A percentile compares a stretch with the other conserved stretches of the same genome.
Conservation (phyloP, 768 basidiomycete genomes). For the Psilocybe azurescens region DNA sequence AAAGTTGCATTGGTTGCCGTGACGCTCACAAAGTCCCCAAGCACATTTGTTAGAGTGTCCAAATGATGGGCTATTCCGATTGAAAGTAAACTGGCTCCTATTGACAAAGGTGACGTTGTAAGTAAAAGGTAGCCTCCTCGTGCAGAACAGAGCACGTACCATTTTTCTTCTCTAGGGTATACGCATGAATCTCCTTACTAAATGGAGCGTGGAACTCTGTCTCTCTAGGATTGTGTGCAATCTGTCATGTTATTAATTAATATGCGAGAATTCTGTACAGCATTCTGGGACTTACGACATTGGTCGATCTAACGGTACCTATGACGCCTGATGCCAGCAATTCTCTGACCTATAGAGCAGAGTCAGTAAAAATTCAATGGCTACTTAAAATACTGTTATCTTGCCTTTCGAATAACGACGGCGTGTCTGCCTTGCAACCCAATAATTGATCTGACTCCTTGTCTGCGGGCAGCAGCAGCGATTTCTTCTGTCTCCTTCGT, state of each 20-base stretch:
- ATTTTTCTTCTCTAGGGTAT: background rate
- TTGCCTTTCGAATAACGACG: slow-evolving; percentile 33
- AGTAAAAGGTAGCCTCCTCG: background rate
- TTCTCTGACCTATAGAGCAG: slow-evolving; percentile 1
- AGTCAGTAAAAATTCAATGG: background rate
- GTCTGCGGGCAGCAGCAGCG: slow-evolving; percentile 33
- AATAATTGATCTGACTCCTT: slow-evolving; percentile 36
- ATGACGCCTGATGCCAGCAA: slow-evolving; percentile 1
- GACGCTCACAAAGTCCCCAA: slow-evolving; percentile 38
- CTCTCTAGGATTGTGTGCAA: background rate
- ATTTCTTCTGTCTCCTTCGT: slow-evolving; percentile 38
- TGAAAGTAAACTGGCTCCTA: background rate
- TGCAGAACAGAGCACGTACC: background rate
- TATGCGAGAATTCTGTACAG: too few species aligned
- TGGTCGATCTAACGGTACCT: slow-evolving; percentile 4
- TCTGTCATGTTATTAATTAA: background rate
- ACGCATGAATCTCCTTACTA: background rate
- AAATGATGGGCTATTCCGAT: slow-evolving; percentile 32
- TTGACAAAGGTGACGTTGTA: background rate
- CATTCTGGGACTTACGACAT: background rate
- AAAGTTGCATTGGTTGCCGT: slow-evolving; percentile 29
- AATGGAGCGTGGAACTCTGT: background rate
- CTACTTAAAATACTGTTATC: background rate
- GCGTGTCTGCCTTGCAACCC: slow-evolving; percentile 23
- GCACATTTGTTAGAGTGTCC: slow-evolving; percentile 30